Evolutionary conservation across 768 basidiomycete genomes (phyloP), one percentile per base, ranked within the genome.

Genomic region (Collybia mongolica): DNA sequence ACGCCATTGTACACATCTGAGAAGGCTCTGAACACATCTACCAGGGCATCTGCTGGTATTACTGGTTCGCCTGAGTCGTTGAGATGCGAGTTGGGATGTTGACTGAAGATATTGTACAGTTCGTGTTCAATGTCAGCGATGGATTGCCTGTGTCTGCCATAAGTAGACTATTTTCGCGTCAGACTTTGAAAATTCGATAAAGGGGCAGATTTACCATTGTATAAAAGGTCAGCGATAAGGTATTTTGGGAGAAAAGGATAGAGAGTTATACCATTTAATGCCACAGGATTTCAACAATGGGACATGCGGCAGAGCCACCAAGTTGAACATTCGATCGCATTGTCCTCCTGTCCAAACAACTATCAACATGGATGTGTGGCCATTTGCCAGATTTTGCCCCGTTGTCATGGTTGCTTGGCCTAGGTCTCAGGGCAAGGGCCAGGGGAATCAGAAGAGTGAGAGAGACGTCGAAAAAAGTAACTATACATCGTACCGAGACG

Each of bases 21-120:
- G 59, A 87, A 87, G 14, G 79, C 72, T 39, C 77, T 75, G 39
- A 92, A 77, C 24, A 92, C 79, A 58, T 88, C 84, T 28, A 84
- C 75, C 32, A 92, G 79, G n/a, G 77, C 79, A 54, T 81, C 77
- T 39, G 80, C 89, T 11, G 88, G 87, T 56, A 92, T 82, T 17
- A 78, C 76, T 28, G 84, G 79, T 49, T 83, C 81, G 46, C 80
- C 81, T 17, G 74, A 68, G 18, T 82, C 78, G 61, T 84, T 83
- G 46, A 71, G 60, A 61, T 80, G 76, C 35, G 80, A 79, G 40
- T 80, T 69, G 9, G 84, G 81, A 60, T 91, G 87, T 28, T 79
- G 72, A 49, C 73, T 70, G 63, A 92, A 90, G 54, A 92, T 80
- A 48, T 76, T 74, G 63, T 82, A 65, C 26, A 91, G 80, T 60